Percentiles rank a stretch among this genome's conserved stretches.
Conservation (phyloP, 2,329 filamentous ascomycete genomes). For the Diplocarpon mali region DNA sequence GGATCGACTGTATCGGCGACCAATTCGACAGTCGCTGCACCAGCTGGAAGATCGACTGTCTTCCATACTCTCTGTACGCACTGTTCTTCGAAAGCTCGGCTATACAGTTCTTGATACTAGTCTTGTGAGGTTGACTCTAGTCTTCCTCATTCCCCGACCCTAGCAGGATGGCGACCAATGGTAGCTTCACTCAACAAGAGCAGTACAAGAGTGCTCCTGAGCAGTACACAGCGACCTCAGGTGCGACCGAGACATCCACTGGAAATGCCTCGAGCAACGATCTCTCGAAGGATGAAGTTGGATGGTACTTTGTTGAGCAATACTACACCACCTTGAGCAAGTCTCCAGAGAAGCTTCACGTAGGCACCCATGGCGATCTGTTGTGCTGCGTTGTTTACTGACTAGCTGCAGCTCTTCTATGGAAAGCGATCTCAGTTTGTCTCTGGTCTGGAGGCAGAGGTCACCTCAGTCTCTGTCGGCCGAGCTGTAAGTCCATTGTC, state of each 20-base stretch:
- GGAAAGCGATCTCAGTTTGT: slow-evolving; percentile 93
- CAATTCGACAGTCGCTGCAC: background rate
- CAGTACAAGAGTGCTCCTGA: slow-evolving; percentile 27
- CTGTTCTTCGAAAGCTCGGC: slow-evolving; percentile 2
- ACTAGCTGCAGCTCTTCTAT: slow-evolving; percentile 64
- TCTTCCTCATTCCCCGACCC: slow-evolving; percentile 14
- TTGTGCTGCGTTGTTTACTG: slow-evolving; percentile 5
- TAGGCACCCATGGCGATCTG: slow-evolving; percentile 31
- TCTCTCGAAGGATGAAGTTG: slow-evolving; percentile 81
- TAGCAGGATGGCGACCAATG: slow-evolving; percentile 27
- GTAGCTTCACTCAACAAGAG: slow-evolving; percentile 27
- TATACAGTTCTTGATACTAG: slow-evolving; percentile 5
- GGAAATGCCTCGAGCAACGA: slow-evolving; percentile 33
- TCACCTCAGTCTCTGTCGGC: slow-evolving; percentile 75
- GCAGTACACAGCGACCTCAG: slow-evolving; percentile 27
- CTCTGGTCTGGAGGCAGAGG: slow-evolving; percentile 81
- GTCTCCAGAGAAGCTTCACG: slow-evolving; percentile 82
- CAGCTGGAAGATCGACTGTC: background rate
- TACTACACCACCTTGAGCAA: slow-evolving; percentile 98
- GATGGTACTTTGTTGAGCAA: slow-evolving; percentile 99
- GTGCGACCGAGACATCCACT: slow-evolving; percentile 19
- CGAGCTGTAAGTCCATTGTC: slow-evolving; percentile 55
- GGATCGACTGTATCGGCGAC: slow-evolving; percentile 17
- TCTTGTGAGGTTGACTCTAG: slow-evolving; percentile 17
- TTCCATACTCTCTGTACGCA: slow-evolving; percentile 10